Evolutionary conservation across 2,329 filamentous ascomycete species (phyloP).

Genomic region (Chalaropsis thielavioides): DNA sequence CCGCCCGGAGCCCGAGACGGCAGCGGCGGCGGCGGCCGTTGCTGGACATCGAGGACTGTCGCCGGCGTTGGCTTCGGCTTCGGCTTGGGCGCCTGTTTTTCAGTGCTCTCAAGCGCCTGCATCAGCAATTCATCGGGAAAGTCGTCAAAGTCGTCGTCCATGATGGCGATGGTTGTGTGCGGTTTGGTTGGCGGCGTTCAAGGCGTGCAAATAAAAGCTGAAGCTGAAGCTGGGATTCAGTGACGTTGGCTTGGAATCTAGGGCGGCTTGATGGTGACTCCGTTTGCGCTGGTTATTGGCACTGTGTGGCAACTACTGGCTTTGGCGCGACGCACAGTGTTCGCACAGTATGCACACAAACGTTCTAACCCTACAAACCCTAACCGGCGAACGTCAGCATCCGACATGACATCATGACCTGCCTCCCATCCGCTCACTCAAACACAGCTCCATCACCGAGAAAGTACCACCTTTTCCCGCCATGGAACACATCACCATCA

Average conservation of each 20-base stretch:
- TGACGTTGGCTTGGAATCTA: neutral
- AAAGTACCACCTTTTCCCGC: no score
- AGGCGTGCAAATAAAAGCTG: neutral
- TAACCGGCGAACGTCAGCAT: neutral
- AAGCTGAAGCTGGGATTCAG: neutral
- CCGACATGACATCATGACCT: no score
- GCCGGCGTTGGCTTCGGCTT: slow-evolving; percentile 3
- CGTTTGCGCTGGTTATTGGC: slow-evolving; percentile 6
- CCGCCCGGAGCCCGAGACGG: neutral
- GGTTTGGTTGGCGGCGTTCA: neutral
- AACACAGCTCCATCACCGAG: no score
- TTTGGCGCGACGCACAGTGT: neutral
- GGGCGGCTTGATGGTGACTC: neutral
- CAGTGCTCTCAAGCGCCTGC: slow-evolving; percentile 16
- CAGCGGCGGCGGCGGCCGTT: neutral
- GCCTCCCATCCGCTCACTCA: no score
- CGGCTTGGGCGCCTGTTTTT: slow-evolving; percentile 7
- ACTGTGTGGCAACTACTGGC: neutral
- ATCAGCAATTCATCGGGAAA: slow-evolving; percentile 15
- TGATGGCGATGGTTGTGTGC: neutral
- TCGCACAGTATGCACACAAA: no score
- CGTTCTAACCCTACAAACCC: neutral
- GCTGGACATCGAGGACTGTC: neutral
- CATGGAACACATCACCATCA: no score
- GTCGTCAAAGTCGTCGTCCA: slow-evolving; percentile 19